Base-by-base conservation (phyloP, 2,329 filamentous ascomycete species). In the Aspergillus ruber region DNA sequence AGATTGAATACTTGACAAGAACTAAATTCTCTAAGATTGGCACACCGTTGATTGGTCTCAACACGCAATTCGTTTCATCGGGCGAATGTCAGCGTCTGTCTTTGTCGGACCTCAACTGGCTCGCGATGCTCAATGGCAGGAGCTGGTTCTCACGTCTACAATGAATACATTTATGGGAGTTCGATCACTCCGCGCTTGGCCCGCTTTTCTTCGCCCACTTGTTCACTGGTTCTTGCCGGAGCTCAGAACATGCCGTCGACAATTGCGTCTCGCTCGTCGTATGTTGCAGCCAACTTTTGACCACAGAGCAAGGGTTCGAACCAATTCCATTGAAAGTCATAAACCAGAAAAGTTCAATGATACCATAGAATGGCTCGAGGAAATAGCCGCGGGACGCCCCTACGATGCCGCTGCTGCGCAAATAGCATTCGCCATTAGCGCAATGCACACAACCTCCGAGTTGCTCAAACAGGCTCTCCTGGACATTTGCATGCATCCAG, bases 201-300 rank as follows among this genome's bases (percentile, higher is more conserved):
- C 71, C 1, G 50, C 56, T 0, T 49, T 64, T n/a, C 29, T 72
- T 6, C 67, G 70, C 0, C 66, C 62, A 0, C 20, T 75, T 1
- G 66, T 65, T 1, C 67, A 73, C 48, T 64, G 69, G 54, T 58
- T 73, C 39, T 50, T 73, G 4, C 72, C 73, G 1, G 59, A 67
- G 40, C 66, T 66, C 20, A 53, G 50, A 21, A 60, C 58, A 6
- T 52, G 70, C 12, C 63, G 69, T 6, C 39, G 51, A 12, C 60
- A 69, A 18, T 58, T 74, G 4, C 53, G 60, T 4, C 63, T 68
- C 38, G 66, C 69, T 2, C 62, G 58, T n/a, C 53, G 53, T 18
- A 54, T 75, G 21, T 59, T 65, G 18, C 39, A 49, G 6, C 53
- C 56, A 32, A 23, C 51, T 5, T 43, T 54, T 6, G 47, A 50